These are phyloP conservation scores for Xylariaceae sp. DNA, from an alignment of 2,329 filamentous ascomycete genomes.

Conservation along the genomic window DNA sequence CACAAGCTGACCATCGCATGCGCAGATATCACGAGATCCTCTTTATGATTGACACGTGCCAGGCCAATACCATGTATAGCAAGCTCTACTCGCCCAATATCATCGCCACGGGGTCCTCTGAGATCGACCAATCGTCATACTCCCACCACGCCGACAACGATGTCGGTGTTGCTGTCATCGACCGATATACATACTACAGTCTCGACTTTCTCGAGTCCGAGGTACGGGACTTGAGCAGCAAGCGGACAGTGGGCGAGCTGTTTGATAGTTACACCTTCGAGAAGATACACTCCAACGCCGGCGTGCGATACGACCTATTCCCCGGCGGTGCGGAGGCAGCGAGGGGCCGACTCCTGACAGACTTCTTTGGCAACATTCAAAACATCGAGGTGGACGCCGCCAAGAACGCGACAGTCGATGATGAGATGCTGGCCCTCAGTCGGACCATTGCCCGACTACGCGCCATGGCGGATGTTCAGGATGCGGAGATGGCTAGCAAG, in stretches of 20 bases:
- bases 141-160: conserved; percentile 98
- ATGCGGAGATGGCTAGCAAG: conserved; percentile 29
- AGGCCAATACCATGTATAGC: conserved; percentile 98
- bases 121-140: conserved; percentile 93
- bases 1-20: conserved; percentile 18
- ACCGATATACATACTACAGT: conserved; percentile 98
- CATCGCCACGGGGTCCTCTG: conserved; percentile 92
- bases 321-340: conserved; percentile 73
- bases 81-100: conserved; percentile 98
- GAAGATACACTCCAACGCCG: conserved; percentile 90
- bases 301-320: conserved; percentile 94
- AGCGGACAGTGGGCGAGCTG: conserved; percentile 85
- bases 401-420: conserved; percentile 54
- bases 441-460: conserved; percentile 55
- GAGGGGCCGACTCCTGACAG: conserved; percentile 76
- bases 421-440: conserved; percentile 74
- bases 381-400: conserved; percentile 81
- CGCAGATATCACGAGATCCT: conserved; percentile 86
- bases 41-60: conserved; percentile 99
- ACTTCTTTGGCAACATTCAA: conserved; percentile 98
- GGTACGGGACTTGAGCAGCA: conserved; percentile 77
- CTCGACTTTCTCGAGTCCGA: conserved; percentile 92
- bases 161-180: conserved; percentile 95
- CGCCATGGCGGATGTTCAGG: conserved; percentile 43
- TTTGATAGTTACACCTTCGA: conserved; percentile 94